phyloP scores from a whole-genome alignment of 495 filamentous ascomycete species.

The Tuber magnatum region DNA sequence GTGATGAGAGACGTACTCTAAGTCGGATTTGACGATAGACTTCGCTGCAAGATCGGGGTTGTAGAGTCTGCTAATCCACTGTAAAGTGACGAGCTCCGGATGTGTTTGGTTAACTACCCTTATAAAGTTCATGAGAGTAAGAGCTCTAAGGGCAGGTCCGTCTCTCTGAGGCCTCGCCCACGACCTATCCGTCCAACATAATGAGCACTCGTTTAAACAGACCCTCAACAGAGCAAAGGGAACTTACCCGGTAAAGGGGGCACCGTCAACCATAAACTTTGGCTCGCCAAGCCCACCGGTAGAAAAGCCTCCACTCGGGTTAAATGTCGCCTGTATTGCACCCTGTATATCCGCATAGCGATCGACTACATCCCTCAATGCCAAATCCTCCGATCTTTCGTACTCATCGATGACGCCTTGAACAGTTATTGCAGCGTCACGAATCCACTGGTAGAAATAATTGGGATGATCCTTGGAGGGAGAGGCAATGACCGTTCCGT shows the following conservation, averaged over 20 bases:
- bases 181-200: slow-evolving; percentile 40
- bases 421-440: slow-evolving; percentile 53
- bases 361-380: slow-evolving; percentile 46
- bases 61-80: slow-evolving; percentile 42
- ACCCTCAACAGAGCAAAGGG: not conserved
- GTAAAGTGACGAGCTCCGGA: slow-evolving; percentile 33
- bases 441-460: slow-evolving; percentile 57
- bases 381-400: slow-evolving; percentile 43
- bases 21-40: slow-evolving; percentile 51
- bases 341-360: slow-evolving; percentile 52
- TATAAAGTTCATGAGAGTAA: slow-evolving; percentile 47
- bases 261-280: slow-evolving; percentile 53
- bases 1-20: slow-evolving; percentile 47
- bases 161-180: slow-evolving; percentile 62
- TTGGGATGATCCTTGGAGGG: slow-evolving; percentile 51
- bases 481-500: slow-evolving; percentile 53
- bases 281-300: slow-evolving; percentile 54
- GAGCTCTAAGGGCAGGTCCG: slow-evolving; percentile 51
- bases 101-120: slow-evolving; percentile 42
- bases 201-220: slow-evolving; percentile 12
- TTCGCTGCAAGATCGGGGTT: slow-evolving; percentile 36
- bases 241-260: slow-evolving; percentile 44
- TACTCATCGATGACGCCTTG: slow-evolving; percentile 53
- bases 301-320: slow-evolving; percentile 51
- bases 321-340: slow-evolving; percentile 49